Conservation (phyloP, 169 alveolate genomes). For the Plasmodium malariae region DNA sequence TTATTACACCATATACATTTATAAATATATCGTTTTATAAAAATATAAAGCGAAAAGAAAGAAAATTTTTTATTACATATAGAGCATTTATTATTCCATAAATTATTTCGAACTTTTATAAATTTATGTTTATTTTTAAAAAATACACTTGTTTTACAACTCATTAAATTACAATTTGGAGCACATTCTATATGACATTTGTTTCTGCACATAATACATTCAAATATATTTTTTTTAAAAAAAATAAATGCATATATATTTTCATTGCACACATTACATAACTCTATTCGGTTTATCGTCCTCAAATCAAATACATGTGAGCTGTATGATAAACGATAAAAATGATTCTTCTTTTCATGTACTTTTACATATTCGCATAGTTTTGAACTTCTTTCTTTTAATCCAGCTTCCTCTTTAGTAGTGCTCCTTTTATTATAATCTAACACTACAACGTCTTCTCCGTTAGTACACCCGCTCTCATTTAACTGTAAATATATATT, state of each 20-base stretch:
- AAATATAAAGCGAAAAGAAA: slow-evolving; percentile 26
- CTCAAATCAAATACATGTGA: slow-evolving; percentile 56
- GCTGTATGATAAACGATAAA: slow-evolving; percentile 37
- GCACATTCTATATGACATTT: slow-evolving; percentile 72
- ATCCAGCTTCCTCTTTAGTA: slow-evolving; percentile 24
- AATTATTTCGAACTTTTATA: slow-evolving; percentile 46
- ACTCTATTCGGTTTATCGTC: slow-evolving; percentile 32
- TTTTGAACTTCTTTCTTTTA: slow-evolving; percentile 1
- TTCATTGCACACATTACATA: slow-evolving; percentile 68
- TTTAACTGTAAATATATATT: slow-evolving; percentile 43
- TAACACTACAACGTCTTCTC: no score
- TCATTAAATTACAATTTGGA: slow-evolving; percentile 64
- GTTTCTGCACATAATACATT: slow-evolving; percentile 68
- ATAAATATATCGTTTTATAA: slow-evolving; percentile 34
- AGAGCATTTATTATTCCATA: slow-evolving; percentile 58
- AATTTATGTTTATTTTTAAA: slow-evolving; percentile 68
- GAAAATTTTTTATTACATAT: slow-evolving; percentile 52
- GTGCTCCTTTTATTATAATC: background rate
- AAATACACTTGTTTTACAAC: slow-evolving; percentile 56
- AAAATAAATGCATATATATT: slow-evolving; percentile 68
- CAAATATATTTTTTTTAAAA: slow-evolving; percentile 60
- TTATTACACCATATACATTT: slow-evolving; percentile 82
- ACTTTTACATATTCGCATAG: background rate
- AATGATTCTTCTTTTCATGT: slow-evolving; percentile 23
- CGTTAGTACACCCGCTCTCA: slow-evolving; percentile 3